Evolutionary conservation across 805 yeast species (phyloP), one percentile per base, ranked within the genome.

Genomic region (Sugiyamaella valdiviana): DNA sequence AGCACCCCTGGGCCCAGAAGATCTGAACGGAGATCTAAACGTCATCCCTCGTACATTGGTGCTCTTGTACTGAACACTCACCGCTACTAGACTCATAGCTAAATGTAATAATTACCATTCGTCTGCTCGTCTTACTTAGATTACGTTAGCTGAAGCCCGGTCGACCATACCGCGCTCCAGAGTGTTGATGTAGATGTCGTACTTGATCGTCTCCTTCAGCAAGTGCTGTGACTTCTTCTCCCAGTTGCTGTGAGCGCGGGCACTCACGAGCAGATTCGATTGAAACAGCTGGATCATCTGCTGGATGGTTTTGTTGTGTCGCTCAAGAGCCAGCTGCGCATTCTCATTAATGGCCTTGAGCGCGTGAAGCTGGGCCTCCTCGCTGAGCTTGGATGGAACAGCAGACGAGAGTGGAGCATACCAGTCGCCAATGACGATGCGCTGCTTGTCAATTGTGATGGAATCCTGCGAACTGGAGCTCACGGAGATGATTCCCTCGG

Each of bases 1-100:
- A 80, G 60, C 81, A 79, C 52, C 71, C 75, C 55, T 80, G 61
- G 61, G 48, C 55, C 21, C 32, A 36, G 29, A 46, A 45, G 22
- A 52, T 52, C 20, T 45, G 44, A 23, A 22, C 3, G 23, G 6
- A 5, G 38, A 20, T 32, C 23, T 17, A 21, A 42, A 7, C 12
- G 42, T n/a, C n/a, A n/a, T n/a, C n/a, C n/a, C n/a, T n/a, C n/a
- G n/a, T n/a, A n/a, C n/a, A n/a, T n/a, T n/a, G n/a, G n/a, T n/a
- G n/a, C n/a, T n/a, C n/a, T n/a, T n/a, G n/a, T n/a, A n/a, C n/a
- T n/a, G n/a, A n/a, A n/a, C n/a, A 19, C 10, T 19, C 6, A 37
- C 9, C 10, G 16, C 39, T 36, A 17, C 19, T 17, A 19, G 20
- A 37, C 39, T 3, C 6, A 37, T 20, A 5, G 10, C 39, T 7